Conservation (phyloP, 2,329 filamentous ascomycete species). For the Fusarium ramigenum region DNA sequence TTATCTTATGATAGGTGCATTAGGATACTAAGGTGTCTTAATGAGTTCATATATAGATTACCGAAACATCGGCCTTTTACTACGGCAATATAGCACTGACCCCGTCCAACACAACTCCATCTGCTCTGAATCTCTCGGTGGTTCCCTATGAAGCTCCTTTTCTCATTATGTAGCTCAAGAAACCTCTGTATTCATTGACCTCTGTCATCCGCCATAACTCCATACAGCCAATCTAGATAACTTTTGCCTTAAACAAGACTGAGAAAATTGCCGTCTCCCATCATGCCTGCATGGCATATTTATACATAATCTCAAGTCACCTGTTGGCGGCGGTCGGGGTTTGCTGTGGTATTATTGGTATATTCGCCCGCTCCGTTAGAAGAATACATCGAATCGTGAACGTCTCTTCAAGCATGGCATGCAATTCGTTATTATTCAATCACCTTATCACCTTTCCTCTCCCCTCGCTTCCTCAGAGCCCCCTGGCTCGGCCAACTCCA, state of each 20-base stretch:
- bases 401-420: constrained; percentile 41
- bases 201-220: not conserved
- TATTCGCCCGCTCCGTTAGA: constrained; percentile 34
- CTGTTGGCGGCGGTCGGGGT: constrained; percentile 7
- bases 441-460: constrained; percentile 41
- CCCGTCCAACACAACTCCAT: not conserved
- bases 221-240: not conserved
- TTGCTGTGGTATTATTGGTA: constrained; percentile 41
- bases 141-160: not conserved
- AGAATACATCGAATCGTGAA: constrained; percentile 42
- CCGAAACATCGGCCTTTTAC: not conserved
- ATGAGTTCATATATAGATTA: not conserved
- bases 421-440: constrained; percentile 33
- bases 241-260: not conserved
- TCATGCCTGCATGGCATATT: not conserved
- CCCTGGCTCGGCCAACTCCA: constrained; percentile 29
- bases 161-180: not conserved
- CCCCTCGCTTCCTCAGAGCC: constrained; percentile 32
- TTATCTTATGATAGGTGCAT: not conserved
- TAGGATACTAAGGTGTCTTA: not conserved
- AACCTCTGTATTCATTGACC: not conserved
- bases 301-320: constrained; percentile 5
- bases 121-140: not conserved
- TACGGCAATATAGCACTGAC: not conserved
- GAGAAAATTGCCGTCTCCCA: not conserved